A percentile compares a stretch with the other conserved stretches of the same genome.
These are phyloP conservation scores for Xerocomellus dryophilus DNA, from an alignment of 768 basidiomycete genomes.

Conservation along the genomic window DNA sequence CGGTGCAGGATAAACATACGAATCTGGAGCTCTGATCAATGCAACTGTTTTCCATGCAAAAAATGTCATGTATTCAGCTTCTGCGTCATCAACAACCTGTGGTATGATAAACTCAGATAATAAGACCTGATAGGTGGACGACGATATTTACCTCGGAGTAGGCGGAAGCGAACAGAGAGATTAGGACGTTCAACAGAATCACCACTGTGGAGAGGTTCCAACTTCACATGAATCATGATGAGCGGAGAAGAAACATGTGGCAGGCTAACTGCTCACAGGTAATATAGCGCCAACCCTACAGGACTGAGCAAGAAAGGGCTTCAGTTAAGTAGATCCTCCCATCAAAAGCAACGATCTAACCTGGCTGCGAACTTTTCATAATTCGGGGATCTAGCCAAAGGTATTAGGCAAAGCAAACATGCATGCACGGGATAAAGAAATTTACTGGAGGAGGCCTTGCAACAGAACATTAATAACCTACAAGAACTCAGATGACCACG, in stretches of 20 bases:
- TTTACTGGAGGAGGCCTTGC: slow-evolving; percentile 77
- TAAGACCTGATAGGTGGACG: neutral
- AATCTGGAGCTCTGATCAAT: slow-evolving; percentile 84
- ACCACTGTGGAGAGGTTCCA: slow-evolving; percentile 85
- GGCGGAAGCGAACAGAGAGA: slow-evolving; percentile 92
- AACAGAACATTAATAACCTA: slow-evolving; percentile 71
- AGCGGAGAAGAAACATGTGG: neutral
- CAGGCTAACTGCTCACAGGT: slow-evolving; percentile 55
- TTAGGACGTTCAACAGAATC: slow-evolving; percentile 87
- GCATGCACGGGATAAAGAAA: neutral
- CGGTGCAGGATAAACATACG: slow-evolving; percentile 82
- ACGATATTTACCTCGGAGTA: slow-evolving; percentile 71
- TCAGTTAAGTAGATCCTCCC: neutral
- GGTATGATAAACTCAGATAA: slow-evolving; percentile 1
- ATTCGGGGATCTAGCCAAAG: slow-evolving; percentile 54
- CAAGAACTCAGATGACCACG: neutral
- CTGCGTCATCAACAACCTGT: slow-evolving; percentile 78
- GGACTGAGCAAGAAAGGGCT: slow-evolving; percentile 34
- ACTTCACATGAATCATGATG: slow-evolving; percentile 31
- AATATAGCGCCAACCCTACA: slow-evolving; percentile 68
- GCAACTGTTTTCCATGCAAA: slow-evolving; percentile 83
- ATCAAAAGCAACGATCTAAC: slow-evolving; percentile 27
- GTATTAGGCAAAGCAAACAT: neutral
- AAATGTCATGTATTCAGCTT: slow-evolving; percentile 87
- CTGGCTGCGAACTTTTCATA: slow-evolving; percentile 55